Percentiles rank a stretch among this genome's conserved stretches.
These are phyloP conservation scores for Saccharomycopsis hybrid DNA, from an alignment of 1,139 yeast species.

Conservation along the genomic window DNA sequence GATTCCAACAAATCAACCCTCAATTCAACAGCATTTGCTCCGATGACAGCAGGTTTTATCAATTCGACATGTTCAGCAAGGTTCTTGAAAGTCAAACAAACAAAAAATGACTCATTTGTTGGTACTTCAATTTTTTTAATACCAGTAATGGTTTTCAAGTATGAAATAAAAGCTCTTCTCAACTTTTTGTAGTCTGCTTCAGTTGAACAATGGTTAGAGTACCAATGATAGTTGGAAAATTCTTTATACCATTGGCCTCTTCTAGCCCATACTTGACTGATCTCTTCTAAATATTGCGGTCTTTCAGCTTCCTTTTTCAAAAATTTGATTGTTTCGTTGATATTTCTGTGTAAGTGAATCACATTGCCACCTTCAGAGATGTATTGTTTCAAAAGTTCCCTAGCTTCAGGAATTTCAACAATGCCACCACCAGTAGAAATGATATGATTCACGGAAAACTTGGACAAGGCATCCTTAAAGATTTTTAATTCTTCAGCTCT, in stretches of 20 bases:
- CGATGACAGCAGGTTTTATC: slow-evolving; percentile 52
- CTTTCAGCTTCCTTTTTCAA: slow-evolving; percentile 72
- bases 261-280: slow-evolving; percentile 74
- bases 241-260: slow-evolving; percentile 77
- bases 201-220: slow-evolving; percentile 62
- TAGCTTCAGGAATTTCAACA: slow-evolving; percentile 70
- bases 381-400: slow-evolving; percentile 54
- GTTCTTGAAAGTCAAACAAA: slow-evolving; percentile 60
- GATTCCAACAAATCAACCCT: slow-evolving; percentile 66
- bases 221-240: slow-evolving; percentile 77
- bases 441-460: slow-evolving; percentile 52
- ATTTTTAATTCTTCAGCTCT: slow-evolving; percentile 60
- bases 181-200: slow-evolving; percentile 51
- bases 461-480: slow-evolving; percentile 44
- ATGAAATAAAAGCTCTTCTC: slow-evolving; percentile 53
- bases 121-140: slow-evolving; percentile 35
- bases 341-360: slow-evolving; percentile 82
- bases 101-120: slow-evolving; percentile 53
- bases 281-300: slow-evolving; percentile 80
- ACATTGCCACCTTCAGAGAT: slow-evolving; percentile 53
- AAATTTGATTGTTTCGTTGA: slow-evolving; percentile 72
- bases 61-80: slow-evolving; percentile 42
- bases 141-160: slow-evolving; percentile 62
- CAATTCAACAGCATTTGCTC: slow-evolving; percentile 77
- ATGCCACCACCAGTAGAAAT: slow-evolving; percentile 97